Evolutionary conservation across 495 filamentous ascomycete genomes (phyloP), one percentile per base, ranked within the genome.

Genomic region (Chlorociboria aeruginascens): DNA sequence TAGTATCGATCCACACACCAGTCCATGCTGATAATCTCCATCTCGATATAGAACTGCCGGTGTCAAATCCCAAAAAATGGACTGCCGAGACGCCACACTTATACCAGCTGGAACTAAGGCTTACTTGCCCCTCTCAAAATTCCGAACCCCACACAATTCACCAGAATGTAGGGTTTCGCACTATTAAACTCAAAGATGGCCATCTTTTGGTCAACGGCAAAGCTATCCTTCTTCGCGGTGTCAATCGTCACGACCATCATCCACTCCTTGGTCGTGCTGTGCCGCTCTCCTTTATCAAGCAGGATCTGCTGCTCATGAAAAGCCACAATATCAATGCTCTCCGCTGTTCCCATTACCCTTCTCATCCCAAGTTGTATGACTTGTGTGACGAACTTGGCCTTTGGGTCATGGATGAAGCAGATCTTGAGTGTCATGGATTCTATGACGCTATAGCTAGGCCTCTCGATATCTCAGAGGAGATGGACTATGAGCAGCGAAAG

Each of bases 341-440:
- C 12, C 74, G 79, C 0, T 78, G 74, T 47, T 77, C 70, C 29
- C 78, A 83, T 48, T 77, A 82, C 43, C 79, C 79, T 4, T 74
- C 73, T 25, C 67, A 81, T 48, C 69, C 73, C 1, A 58, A 59
- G 25, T 64, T 83, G 7, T 76, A 77, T 42, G 71, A 77, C n/a
- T 59, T 85, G 2, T 76, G 74, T 35, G 79, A 85, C 51, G 78
- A 85, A 54, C 60, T 85, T 29, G 82, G 82, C 0, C 54, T 86
- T 30, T 85, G 74, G 67, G 70, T 85, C 11, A 80, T 85, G 50
- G 81, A 84, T 45, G 82, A 86, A 58, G 77, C 78, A 0, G 81
- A 86, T 54, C 69, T 84, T 0, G 82, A 83, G 59, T 83, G 79
- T 50, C 82, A 83, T 40, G 81, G 82, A 2, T 83, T 84, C 43